Conservation (phyloP, 306 rosid genomes). For the Lablab purpureus region DNA sequence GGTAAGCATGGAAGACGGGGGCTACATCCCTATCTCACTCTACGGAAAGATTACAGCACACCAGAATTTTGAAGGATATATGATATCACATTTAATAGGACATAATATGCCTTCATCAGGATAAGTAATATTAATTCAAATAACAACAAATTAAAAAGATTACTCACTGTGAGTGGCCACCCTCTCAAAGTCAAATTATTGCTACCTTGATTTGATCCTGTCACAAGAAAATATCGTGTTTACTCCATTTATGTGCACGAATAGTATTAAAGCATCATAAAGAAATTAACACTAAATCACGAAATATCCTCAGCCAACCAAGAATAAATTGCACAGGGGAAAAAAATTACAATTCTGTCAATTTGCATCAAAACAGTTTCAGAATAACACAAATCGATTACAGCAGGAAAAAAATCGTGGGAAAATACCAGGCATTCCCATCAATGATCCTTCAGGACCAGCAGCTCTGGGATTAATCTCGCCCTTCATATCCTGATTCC, state of each 20-base stretch:
- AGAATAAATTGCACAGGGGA: conserved; percentile 21
- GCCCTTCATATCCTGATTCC: conserved; percentile 85
- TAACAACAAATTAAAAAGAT: conserved; percentile 14
- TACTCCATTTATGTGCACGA: conserved; percentile 38
- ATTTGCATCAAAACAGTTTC: background rate
- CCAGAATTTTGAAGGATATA: conserved; percentile 9
- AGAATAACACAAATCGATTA: conserved; percentile 15
- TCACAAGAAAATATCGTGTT: conserved; percentile 49
- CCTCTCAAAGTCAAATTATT: conserved; percentile 96
- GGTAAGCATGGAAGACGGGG: background rate
- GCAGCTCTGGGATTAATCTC: conserved; percentile 94
- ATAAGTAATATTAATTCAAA: conserved; percentile 11
- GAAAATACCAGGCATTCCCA: conserved; percentile 85
- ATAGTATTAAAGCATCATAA: conserved; percentile 5
- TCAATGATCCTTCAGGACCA: conserved; percentile 89
- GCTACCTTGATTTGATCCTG: conserved; percentile 97
- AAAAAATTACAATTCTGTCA: background rate
- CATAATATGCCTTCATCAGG: background rate
- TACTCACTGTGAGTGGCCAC: conserved; percentile 96
- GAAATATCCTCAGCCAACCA: conserved; percentile 21
- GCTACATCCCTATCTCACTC: background rate
- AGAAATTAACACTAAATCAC: conserved; percentile 10
- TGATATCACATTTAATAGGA: background rate
- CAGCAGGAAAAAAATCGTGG: background rate
- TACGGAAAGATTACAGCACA: background rate